Percentiles rank a stretch among this genome's conserved stretches.
Evolutionary conservation across 805 yeast genomes (phyloP).

Genomic region (Yarrowia sp.): DNA sequence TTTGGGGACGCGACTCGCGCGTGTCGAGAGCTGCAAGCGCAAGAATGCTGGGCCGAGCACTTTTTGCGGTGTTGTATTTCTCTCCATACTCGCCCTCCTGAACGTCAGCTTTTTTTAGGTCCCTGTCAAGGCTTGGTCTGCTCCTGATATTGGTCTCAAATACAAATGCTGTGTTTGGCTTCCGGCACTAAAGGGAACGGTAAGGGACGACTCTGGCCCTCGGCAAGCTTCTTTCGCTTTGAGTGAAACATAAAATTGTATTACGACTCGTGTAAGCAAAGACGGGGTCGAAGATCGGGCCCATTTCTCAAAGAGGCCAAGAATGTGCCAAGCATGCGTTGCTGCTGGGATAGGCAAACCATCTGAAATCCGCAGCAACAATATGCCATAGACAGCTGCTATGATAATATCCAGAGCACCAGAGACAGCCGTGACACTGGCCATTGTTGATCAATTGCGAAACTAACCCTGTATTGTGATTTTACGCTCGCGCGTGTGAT

Average conservation of each 20-base stretch:
- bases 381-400: neutral
- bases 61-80: too few relatives aligned
- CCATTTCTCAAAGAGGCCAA: neutral
- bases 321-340: slow-evolving; percentile 13
- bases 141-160: too few relatives aligned
- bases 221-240: neutral
- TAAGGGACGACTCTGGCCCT: neutral
- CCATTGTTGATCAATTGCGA: too few relatives aligned
- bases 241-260: neutral
- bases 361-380: neutral
- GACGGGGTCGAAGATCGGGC: neutral
- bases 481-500: too few relatives aligned
- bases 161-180: neutral
- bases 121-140: too few relatives aligned
- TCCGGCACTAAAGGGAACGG: neutral
- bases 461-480: too few relatives aligned
- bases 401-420: neutral
- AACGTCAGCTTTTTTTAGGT: too few relatives aligned
- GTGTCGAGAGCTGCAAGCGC: neutral
- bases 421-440: neutral
- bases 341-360: neutral
- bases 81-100: too few relatives aligned
- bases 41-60: neutral
- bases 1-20: neutral
- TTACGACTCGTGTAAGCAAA: neutral